Evolutionary conservation across 306 rosid genomes (phyloP).

Genomic region (Citrullus mucosospermus): DNA sequence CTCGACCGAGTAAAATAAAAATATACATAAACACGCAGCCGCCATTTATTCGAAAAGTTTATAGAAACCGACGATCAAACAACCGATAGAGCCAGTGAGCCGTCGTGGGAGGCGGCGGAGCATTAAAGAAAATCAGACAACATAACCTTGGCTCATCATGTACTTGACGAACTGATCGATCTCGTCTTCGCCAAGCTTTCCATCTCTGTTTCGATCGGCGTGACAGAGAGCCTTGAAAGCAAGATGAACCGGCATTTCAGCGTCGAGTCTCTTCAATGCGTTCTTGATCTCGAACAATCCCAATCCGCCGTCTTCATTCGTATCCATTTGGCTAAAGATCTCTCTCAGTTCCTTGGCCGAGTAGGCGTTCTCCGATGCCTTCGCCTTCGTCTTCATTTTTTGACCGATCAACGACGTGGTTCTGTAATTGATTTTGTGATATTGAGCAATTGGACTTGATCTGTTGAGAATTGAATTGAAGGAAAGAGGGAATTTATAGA

Average conservation of each 20-base stretch:
- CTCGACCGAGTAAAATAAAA: no score
- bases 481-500: background rate
- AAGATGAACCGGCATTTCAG: background rate
- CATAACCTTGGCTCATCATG: background rate
- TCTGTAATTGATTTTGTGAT: background rate
- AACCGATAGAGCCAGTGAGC: background rate
- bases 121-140: background rate
- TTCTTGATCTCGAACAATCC: constrained; percentile 11
- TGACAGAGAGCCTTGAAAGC: constrained; percentile 6
- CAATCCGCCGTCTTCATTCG: constrained; percentile 10
- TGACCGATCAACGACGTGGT: background rate
- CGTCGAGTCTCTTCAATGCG: constrained; percentile 3
- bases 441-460: background rate
- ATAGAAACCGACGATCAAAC: background rate
- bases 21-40: background rate
- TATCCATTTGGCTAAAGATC: constrained; percentile 5
- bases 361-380: background rate
- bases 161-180: constrained; percentile 1
- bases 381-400: background rate
- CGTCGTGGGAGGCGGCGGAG: background rate
- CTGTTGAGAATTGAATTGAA: background rate
- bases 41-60: background rate
- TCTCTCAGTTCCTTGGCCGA: background rate
- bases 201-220: constrained; percentile 8
- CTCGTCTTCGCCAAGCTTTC: background rate